These are phyloP conservation scores for Monilinia fructigena DNA, from an alignment of 2,329 filamentous ascomycete species.

Conservation along the genomic window DNA sequence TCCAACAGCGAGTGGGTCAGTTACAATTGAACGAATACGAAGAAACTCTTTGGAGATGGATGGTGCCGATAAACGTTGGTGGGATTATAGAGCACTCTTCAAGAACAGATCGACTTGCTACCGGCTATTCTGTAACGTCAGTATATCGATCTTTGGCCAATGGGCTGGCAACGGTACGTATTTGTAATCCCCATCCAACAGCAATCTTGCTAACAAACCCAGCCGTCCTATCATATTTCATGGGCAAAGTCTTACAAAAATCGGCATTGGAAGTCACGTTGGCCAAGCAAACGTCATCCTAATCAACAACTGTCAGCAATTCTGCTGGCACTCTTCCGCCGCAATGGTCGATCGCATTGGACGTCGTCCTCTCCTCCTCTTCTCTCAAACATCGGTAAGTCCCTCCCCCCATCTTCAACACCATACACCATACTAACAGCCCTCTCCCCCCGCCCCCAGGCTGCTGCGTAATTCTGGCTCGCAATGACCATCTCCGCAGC, in stretches of 20 bases:
- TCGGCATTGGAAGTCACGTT: slow-evolving; percentile 50
- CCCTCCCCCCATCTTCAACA: too few species aligned
- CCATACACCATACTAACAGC: neutral
- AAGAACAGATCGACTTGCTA: slow-evolving; percentile 49
- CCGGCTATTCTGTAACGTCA: slow-evolving; percentile 51
- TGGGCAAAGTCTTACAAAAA: slow-evolving; percentile 51
- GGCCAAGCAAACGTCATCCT: slow-evolving; percentile 54
- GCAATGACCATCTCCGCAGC: slow-evolving; percentile 48
- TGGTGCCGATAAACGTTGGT: slow-evolving; percentile 55
- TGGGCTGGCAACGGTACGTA: slow-evolving; percentile 45
- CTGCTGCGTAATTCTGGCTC: slow-evolving; percentile 51
- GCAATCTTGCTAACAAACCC: slow-evolving; percentile 22
- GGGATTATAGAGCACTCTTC: slow-evolving; percentile 55
- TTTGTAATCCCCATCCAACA: neutral
- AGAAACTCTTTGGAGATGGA: slow-evolving; percentile 50
- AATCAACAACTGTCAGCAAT: slow-evolving; percentile 54
- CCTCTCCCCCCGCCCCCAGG: too few species aligned
- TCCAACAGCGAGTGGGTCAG: slow-evolving; percentile 50
- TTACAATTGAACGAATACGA: slow-evolving; percentile 51
- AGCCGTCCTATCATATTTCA: slow-evolving; percentile 52
- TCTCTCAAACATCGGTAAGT: slow-evolving; percentile 47
- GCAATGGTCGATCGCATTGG: slow-evolving; percentile 56
- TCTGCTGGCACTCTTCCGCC: slow-evolving; percentile 53
- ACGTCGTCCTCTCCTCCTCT: slow-evolving; percentile 56
- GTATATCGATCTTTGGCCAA: slow-evolving; percentile 54